Evolutionary conservation across 495 filamentous ascomycete genomes (phyloP).

Genomic region (Annulohypoxylon bovei): DNA sequence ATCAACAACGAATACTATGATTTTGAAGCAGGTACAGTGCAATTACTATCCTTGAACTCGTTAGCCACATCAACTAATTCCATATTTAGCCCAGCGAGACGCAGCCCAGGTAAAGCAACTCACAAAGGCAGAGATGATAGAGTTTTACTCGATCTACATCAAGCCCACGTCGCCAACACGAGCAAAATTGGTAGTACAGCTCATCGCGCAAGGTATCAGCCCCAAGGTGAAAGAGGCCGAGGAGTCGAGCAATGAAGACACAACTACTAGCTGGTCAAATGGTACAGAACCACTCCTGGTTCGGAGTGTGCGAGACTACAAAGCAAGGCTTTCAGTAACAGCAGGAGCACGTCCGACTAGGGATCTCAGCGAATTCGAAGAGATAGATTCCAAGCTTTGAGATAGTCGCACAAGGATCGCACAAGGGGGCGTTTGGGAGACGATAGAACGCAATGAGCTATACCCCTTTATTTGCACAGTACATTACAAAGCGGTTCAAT

Average conservation of each 20-base stretch:
- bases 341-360: conserved; percentile 74
- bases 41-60: background rate
- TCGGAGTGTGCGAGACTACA: conserved; percentile 79
- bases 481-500: conserved; percentile 9
- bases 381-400: conserved; percentile 79
- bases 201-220: conserved; percentile 74
- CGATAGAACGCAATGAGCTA: conserved; percentile 30
- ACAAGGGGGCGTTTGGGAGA: conserved; percentile 22
- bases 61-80: conserved; percentile 13
- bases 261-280: conserved; percentile 45
- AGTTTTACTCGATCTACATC: conserved; percentile 83
- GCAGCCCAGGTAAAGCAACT: conserved; percentile 76
- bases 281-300: conserved; percentile 64
- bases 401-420: background rate
- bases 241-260: conserved; percentile 52
- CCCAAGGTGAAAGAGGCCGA: conserved; percentile 51
- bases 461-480: conserved; percentile 33
- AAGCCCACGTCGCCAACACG: conserved; percentile 75
- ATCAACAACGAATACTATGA: conserved; percentile 88
- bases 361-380: conserved; percentile 83
- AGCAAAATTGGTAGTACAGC: conserved; percentile 83
- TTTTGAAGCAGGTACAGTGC: conserved; percentile 79
- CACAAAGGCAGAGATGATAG: conserved; percentile 79
- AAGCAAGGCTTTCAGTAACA: conserved; percentile 73
- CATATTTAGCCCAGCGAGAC: conserved; percentile 71